Base-by-base conservation (phyloP, 176 grass and related monocot genomes). In the Thalia dealbata region DNA sequence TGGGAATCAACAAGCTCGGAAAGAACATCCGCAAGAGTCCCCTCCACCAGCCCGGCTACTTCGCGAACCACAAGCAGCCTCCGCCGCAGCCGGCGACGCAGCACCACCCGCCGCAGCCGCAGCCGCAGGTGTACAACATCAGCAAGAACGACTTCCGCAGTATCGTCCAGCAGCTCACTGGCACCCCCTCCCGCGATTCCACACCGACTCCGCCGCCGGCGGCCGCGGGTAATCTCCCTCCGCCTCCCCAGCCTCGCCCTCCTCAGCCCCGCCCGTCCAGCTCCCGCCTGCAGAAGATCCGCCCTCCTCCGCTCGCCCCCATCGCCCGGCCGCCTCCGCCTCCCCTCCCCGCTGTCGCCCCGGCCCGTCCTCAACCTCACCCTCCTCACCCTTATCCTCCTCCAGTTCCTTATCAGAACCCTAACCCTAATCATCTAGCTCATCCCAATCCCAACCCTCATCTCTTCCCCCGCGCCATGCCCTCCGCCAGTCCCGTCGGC, bases 81-180 rank as follows among this genome's bases (percentile, higher is more conserved):
- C 86, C 92, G 41, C 91, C 87, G 0, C 76, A 80, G 1, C 54
- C 27, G 10, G 28, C 61, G 62, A 28, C 25, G 29, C 81, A 60
- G 62, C 84, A 16, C 7, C 72, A 79, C 61, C 84, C 86, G 30
- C 78, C 82, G 15, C 89, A 84, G 83, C 87, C 95, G 3, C 95
- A 97, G 81, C 90, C 95, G 7, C 95, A 93, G 83, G 95, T 99
- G 52, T 99, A 99, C 85, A 99, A 93, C 85, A 93, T 99, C 87
- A 99, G 85, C 87, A 91, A 93, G 81, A 99, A 86, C 85, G 83
- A 99, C 29, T 99, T 99, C 76, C 89, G 95, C 8, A 89, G 91
- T 76, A 88, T 99, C 67, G 95, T 99, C 24, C 95, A 99, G 79
- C 89, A 99, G 83, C 95, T 99, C 64, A 99, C 95, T 27, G 95